Evolutionary conservation across 306 rosid genomes (phyloP).

Genomic region (Sechiopsis laciniata): DNA sequence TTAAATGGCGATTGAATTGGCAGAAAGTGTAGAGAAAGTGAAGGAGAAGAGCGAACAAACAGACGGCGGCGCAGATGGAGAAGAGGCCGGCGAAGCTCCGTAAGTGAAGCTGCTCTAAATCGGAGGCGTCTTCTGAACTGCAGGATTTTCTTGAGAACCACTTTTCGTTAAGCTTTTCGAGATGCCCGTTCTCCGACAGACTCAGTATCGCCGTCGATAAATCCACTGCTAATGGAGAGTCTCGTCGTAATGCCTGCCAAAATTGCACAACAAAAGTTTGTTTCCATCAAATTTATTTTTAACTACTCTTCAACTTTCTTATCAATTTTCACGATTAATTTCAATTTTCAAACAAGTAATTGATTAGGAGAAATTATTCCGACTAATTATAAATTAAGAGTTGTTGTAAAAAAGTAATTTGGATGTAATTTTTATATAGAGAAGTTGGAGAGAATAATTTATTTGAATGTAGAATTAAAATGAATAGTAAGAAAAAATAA

Average conservation of each 20-base stretch:
- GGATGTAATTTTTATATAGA: too few species aligned
- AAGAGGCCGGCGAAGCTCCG: slow-evolving; percentile 44
- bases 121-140: background rate
- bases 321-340: too few species aligned
- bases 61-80: slow-evolving; percentile 28
- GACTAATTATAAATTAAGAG: too few species aligned
- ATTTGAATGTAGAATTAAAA: too few species aligned
- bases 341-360: too few species aligned
- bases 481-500: too few species aligned
- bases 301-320: too few species aligned
- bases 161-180: slow-evolving; percentile 33
- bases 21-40: slow-evolving; percentile 20
- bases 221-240: slow-evolving; percentile 42
- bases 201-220: slow-evolving; percentile 43
- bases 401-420: too few species aligned
- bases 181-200: slow-evolving; percentile 41
- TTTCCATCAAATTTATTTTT: too few species aligned
- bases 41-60: slow-evolving; percentile 25
- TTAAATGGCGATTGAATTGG: slow-evolving; percentile 28
- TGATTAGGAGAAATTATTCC: too few species aligned
- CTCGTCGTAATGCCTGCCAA: slow-evolving; percentile 43
- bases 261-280: too few species aligned
- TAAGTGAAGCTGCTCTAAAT: slow-evolving; percentile 31
- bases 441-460: too few species aligned
- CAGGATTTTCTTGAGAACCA: slow-evolving; percentile 41